Conservation (phyloP, 306 rosid genomes). For the Pterocarpus santalinus region DNA sequence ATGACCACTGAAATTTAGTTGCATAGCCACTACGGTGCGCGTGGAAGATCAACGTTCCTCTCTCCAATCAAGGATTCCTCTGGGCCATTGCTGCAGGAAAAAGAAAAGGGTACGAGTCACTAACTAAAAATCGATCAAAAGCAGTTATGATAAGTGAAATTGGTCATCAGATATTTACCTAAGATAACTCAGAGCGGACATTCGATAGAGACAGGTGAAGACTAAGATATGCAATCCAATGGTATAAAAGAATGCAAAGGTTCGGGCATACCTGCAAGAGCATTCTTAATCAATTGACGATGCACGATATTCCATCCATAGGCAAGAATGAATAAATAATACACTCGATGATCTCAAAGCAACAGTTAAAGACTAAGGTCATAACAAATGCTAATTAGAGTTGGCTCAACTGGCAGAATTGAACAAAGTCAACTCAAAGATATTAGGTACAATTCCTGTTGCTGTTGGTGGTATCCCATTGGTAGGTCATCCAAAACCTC, state of each 20-base stretch:
- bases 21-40: conserved; percentile 51
- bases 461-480: not conserved
- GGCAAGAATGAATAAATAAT: conserved; percentile 15
- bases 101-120: conserved; percentile 13
- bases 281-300: conserved; percentile 22
- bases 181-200: conserved; percentile 94
- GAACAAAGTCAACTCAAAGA: not conserved
- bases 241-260: conserved; percentile 95
- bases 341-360: conserved; percentile 10
- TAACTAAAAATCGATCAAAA: conserved; percentile 11
- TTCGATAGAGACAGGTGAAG: conserved; percentile 94
- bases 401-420: conserved; percentile 18
- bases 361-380: not conserved
- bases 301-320: conserved; percentile 20
- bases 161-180: conserved; percentile 57
- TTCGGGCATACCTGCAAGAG: conserved; percentile 84
- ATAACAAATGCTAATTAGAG: not conserved
- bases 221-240: conserved; percentile 91
- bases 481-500: not conserved
- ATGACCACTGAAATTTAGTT: conserved; percentile 30
- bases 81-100: conserved; percentile 71
- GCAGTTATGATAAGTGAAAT: not conserved
- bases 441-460: not conserved
- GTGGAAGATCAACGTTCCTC: conserved; percentile 68
- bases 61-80: conserved; percentile 69